Base-by-base conservation (phyloP, 495 filamentous ascomycete species). In the Saxophila tyrrhenica region DNA sequence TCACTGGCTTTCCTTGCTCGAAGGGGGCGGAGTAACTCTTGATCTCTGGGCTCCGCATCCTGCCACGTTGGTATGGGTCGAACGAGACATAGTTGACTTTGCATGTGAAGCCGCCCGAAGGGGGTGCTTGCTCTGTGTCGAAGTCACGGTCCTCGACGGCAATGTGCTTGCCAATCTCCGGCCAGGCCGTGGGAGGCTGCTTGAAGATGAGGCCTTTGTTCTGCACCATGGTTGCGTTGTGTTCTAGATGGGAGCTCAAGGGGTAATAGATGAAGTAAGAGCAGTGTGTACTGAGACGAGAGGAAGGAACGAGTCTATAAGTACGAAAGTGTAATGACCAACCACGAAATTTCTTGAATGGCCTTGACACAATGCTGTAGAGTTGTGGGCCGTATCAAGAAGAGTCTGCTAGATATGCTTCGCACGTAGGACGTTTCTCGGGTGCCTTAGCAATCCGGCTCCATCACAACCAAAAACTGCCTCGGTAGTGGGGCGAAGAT, bases 141-240 rank as follows among this genome's bases (percentile, higher is more conserved):
- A 91, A 83, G 11, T 72, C 66, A 32, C 73, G 75, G 47, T 75
- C 63, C 67, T 94, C 85, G 50, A 94, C 59, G n/a, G 65, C 67
- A 38, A 95, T 74, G 65, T 96, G 69, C 66, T 94, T 68, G 24
- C 89, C 90, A 1, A 78, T 62, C 10, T 84, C 77, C 5, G 89
- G 88, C 68, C 75, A 78, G 15, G 78, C 85, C 39, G 67, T 63
- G 35, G 90, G 89, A 58, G 86, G 58, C 48, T 76, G 67, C 58
- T 84, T 86, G 77, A 87, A 95, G 71, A 92, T 73, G 53, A 95
- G 70, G 44, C 75, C 80, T 72, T 91, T 92, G 77, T 95, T 96
- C 51, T 78, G 67, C 23, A 72, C 69, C 67, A 72, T 72, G 48
- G 22, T 56, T 51, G 17, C 29, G 24, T 23, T 22, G 48, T 5